These are phyloP conservation scores for Neonectria sp. DNA, from an alignment of 2,329 filamentous ascomycete genomes.

Conservation along the genomic window DNA sequence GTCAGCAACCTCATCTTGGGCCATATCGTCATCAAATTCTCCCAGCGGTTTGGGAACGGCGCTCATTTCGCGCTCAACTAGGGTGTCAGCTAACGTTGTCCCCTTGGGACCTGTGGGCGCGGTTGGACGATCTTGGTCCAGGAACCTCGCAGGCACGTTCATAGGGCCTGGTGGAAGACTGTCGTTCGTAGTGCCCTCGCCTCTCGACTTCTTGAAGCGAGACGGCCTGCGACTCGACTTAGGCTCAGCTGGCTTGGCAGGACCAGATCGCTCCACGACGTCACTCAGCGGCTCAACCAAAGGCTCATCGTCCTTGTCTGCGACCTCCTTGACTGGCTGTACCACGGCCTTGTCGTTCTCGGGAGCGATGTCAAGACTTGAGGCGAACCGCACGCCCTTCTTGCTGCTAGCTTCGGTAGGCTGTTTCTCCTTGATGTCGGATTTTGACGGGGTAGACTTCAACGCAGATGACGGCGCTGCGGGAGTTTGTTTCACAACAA, in stretches of 20 bases:
- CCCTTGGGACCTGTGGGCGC: conserved; percentile 67
- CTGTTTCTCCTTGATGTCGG: conserved; percentile 52
- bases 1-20: conserved; percentile 83
- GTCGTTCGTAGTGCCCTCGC: conserved; percentile 29
- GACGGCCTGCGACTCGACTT: conserved; percentile 61
- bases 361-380: conserved; percentile 78
- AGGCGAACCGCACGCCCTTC: conserved; percentile 88
- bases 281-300: conserved; percentile 67
- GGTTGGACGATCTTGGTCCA: conserved; percentile 54
- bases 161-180: conserved; percentile 58
- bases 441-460: conserved; percentile 49
- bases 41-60: conserved; percentile 62
- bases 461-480: conserved; percentile 35
- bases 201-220: conserved; percentile 65
- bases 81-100: conserved; percentile 70
- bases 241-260: conserved; percentile 43
- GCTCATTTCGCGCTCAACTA: conserved; percentile 68
- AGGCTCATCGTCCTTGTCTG: conserved; percentile 46
- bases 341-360: conserved; percentile 46
- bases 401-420: conserved; percentile 51
- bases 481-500: conserved; percentile 60
- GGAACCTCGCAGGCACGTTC: conserved; percentile 59
- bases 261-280: conserved; percentile 63
- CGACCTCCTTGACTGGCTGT: conserved; percentile 31
- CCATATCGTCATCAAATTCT: conserved; percentile 78